Base-by-base conservation (phyloP, 1,284 basidiomycete genomes). In the Irpex sp. region DNA sequence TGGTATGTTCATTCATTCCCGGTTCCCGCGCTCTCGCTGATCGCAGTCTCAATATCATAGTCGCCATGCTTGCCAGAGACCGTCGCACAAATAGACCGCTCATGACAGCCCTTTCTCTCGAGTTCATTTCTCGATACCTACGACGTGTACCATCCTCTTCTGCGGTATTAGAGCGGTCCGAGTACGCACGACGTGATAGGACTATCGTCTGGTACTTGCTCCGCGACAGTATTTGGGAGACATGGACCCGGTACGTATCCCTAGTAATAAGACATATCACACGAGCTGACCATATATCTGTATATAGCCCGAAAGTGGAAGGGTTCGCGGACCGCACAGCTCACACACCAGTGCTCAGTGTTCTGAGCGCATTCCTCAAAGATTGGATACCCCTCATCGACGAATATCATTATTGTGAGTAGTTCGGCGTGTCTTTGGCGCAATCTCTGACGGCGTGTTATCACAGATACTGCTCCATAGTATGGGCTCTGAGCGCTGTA, bases 371-470 rank as follows among this genome's bases (percentile, higher is more conserved):
- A 21, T 79, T 97, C 61, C 76, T 95, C 65, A 87, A 87, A 67
- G 95, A 96, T 71, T 98, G 96, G 89, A 85, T 97, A 66, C 94
- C 94, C 8, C 78, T 98, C 70, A 94, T 98, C 67, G 92, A 98
- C 75, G 93, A 95, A 73, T 97, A 97, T 78, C 91, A 97, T 79
- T 97, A 95, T 80, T 97, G 94, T 95, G 70, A 71, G 93, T 83
- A 31, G 7, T 36, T 3, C 13, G 9, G n/a, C 39, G 7, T 43
- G 39, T 13, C 21, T 51, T 47, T n/a, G 7, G 11, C 26, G 17
- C 8, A 54, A 43, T 33, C 17, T 36, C 35, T 49, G 43, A 31
- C 51, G 39, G 50, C 1, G 5, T 33, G 11, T 15, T 26, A 19
- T 47, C 49, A 19, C 66, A 78, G 77, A 79, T 68, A 78, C 77